Percentiles rank a stretch among this genome's conserved stretches.
These are phyloP conservation scores for Eimeria zaria DNA, from an alignment of 169 alveolate species.

Conservation along the genomic window DNA sequence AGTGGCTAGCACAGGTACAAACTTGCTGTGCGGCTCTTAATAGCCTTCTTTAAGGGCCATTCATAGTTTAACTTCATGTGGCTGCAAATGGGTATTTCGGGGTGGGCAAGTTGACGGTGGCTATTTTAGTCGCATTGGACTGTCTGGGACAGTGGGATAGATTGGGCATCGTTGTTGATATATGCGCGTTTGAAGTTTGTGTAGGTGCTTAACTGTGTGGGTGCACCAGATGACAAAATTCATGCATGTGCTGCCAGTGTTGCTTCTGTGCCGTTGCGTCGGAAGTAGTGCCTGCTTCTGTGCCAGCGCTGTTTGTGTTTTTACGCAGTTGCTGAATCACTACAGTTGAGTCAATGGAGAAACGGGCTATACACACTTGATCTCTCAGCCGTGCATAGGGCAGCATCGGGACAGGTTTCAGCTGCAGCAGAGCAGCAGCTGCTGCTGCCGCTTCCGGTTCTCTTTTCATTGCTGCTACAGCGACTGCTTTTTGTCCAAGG, in stretches of 20 bases:
- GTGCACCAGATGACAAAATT: too few species aligned
- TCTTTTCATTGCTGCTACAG: slow-evolving; percentile 17
- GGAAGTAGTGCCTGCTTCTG: background rate
- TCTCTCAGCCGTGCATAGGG: background rate
- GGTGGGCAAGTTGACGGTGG: background rate
- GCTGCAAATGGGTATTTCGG: background rate
- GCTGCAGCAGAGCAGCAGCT: slow-evolving; percentile 55
- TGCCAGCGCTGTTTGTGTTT: background rate
- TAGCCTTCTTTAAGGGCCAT: background rate
- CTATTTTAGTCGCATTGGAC: too few species aligned
- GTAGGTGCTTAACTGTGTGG: background rate
- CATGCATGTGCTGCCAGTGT: background rate
- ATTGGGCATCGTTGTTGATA: background rate
- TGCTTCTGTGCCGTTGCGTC: background rate
- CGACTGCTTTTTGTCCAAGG: background rate
- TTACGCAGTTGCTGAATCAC: slow-evolving; percentile 46
- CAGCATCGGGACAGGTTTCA: slow-evolving; percentile 47
- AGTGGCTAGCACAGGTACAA: slow-evolving; percentile 69
- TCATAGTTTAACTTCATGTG: background rate
- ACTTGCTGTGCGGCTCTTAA: background rate
- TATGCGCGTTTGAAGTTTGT: background rate
- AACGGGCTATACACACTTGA: background rate
- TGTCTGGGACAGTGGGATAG: background rate
- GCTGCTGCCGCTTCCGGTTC: slow-evolving; percentile 33
- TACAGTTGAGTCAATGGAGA: slow-evolving; percentile 66